Base-by-base conservation (phyloP, 2,329 filamentous ascomycete genomes). In the Ceratocystis diversiconidia region DNA sequence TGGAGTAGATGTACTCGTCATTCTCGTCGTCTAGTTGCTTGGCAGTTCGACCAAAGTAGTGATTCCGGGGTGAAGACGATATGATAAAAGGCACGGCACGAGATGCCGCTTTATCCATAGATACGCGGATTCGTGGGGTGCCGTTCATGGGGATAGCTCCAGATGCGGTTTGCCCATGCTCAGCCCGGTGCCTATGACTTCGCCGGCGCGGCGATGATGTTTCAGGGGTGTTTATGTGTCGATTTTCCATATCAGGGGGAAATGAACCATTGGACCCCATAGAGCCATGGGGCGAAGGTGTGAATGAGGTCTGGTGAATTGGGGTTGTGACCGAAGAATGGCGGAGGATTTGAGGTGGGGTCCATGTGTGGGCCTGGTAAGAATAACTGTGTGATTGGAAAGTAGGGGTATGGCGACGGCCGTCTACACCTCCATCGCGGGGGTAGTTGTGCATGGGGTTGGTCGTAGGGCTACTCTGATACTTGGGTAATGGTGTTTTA, bases 241-340 rank as follows among this genome's bases (percentile, higher is more conserved):
- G 59, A 32, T 36, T 43, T 32, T 66, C 65, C 10, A n/a, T 63
- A 22, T 66, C 61, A 3, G 52, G 61, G n/a, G 61, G 41, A 28
- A 60, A 61, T 12, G 61, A 59, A 2, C 48, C 50, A 17, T 52
- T 44, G 32, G 57, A 65, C 6, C 28, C 55, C n/a, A 50, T 61
- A 12, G 61, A 64, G 22, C 57, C 59, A 8, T 43, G 55, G 8
- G 64, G 44, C 3, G 62, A 57, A 8, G 65, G 62, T 3, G 65
- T 65, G 44, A 67, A 67, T n/a, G 65, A 57, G 3, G 62, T 44
- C 15, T 62, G 62, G 12, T 46, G 62, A 10, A 65, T 63, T 36
- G 64, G 62, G 2, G 50, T 15, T 28, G 50, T 25, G 5, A 57
- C 65, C 12, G 65, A 67, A 10, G 64, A 17, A 59, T 67, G 65